phyloP scores from a whole-genome alignment of 208 protist species.

The Tritrichomonas foetus region DNA sequence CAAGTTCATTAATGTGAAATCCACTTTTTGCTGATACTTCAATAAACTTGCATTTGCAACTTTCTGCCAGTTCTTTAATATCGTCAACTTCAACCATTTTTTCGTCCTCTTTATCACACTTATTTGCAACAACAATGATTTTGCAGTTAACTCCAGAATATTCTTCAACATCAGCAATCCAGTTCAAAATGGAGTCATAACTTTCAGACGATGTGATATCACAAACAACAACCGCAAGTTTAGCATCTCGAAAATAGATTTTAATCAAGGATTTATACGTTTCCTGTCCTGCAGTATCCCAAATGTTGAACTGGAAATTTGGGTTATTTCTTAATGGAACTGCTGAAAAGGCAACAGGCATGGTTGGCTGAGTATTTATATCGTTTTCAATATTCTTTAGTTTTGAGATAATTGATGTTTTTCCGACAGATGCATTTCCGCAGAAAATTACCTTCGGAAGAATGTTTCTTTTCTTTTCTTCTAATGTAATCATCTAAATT shows the following conservation, averaged over 20 bases:
- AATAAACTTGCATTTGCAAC: background rate
- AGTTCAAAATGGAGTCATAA: background rate
- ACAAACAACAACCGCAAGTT: background rate
- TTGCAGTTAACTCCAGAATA: background rate
- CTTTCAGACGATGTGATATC: background rate
- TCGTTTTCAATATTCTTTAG: too few relatives aligned
- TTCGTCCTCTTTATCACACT: background rate
- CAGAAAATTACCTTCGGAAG: background rate
- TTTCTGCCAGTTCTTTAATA: background rate
- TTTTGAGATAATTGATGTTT: background rate
- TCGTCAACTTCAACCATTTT: background rate
- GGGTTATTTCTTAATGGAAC: too few relatives aligned
- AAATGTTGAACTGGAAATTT: background rate
- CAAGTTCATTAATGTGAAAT: too few relatives aligned
- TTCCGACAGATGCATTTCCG: background rate
- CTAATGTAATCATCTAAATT: too few relatives aligned
- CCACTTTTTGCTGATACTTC: background rate
- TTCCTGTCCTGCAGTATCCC: slow-evolving; percentile 39
- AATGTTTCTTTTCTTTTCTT: too few relatives aligned
- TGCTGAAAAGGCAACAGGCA: background rate
- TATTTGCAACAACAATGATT: slow-evolving; percentile 16
- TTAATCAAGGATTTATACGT: background rate
- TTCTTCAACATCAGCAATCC: background rate
- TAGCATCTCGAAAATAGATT: slow-evolving; percentile 24
- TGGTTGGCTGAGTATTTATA: background rate